phyloP scores from a whole-genome alignment of 2,329 filamentous ascomycete species.

The Nothophaeocryptopus gaeumannii region DNA sequence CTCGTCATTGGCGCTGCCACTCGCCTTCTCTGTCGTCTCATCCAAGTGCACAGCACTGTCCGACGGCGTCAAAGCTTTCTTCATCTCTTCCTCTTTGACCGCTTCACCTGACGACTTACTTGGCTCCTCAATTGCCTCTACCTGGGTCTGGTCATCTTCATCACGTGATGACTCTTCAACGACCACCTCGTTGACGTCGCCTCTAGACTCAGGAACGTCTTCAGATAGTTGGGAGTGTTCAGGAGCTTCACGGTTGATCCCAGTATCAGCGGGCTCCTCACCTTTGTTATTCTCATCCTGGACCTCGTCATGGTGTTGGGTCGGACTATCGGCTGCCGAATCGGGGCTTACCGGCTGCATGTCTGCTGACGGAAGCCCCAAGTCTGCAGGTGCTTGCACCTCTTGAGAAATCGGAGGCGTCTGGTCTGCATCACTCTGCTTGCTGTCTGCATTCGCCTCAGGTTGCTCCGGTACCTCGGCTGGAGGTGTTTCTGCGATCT shows the following conservation, averaged over 20 bases:
- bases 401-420: background rate
- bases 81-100: background rate
- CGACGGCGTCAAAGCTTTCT: background rate
- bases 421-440: background rate
- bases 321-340: background rate
- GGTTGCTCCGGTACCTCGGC: too few species aligned
- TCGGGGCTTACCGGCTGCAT: background rate
- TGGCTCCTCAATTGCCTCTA: background rate
- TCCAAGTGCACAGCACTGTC: slow-evolving; percentile 6
- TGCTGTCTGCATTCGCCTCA: background rate
- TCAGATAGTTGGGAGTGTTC: too few species aligned
- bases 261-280: background rate
- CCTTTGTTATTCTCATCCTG: background rate
- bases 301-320: background rate
- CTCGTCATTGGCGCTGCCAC: too few species aligned
- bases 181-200: background rate
- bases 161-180: background rate
- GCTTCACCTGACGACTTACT: background rate
- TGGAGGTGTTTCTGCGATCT: too few species aligned
- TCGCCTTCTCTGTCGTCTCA: background rate
- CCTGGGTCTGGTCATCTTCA: background rate
- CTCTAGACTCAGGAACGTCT: background rate
- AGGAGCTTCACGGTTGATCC: too few species aligned
- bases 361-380: slow-evolving; percentile 4
- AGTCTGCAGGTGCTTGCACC: slow-evolving; percentile 1